Evolutionary conservation across 1,139 yeast species (phyloP), one percentile per base, ranked within the genome.

Genomic region (Candida neerlandica): DNA sequence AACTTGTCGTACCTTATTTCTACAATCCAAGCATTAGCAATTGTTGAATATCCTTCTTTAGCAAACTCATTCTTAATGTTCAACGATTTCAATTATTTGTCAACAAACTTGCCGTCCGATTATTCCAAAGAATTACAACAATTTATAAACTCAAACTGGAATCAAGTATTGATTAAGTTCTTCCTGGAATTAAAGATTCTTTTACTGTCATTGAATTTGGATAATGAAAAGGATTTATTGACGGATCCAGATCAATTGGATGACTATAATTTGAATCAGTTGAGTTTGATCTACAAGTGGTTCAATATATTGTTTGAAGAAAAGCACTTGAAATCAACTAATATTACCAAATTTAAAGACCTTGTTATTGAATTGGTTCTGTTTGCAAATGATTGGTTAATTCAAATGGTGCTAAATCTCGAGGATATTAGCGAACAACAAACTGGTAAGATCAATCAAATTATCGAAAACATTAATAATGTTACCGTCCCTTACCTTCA

Each of bases 381-480:
- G 23, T 67, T 67, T 50, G 59, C 67, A 38, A 68, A 68, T 53
- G 63, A 59, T 44, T 66, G 72, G 64, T 48, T 71, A 11, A 59
- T 67, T 9, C 61, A 66, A 26, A 53, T 65, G 12, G 63, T 75
- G 4, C 46, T 71, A 12, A 52, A 60, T 5, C 55, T 66, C 32
- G 56, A 57, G 7, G 79, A 73, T 47, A 73, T 76, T 32, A 66
- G 75, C 5, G 80, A 75, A 54, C 58, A 55, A 21, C 77, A 67
- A 47, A 69, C 76, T 2, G 61, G 58, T 7, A 68, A 64, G 50
- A 60, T 73, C 18, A 62, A 70, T 2, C 58, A 61, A 6, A 58
- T 73, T 16, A 65, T 72, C 33, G 62, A 58, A 14, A 51, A 58
- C 21, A 48, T 64, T 23, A 58, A 56, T 40, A 57, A 59, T 34